Evolutionary conservation across 1,139 yeast species (phyloP).

Genomic region (Geotrichum aggregatum): DNA sequence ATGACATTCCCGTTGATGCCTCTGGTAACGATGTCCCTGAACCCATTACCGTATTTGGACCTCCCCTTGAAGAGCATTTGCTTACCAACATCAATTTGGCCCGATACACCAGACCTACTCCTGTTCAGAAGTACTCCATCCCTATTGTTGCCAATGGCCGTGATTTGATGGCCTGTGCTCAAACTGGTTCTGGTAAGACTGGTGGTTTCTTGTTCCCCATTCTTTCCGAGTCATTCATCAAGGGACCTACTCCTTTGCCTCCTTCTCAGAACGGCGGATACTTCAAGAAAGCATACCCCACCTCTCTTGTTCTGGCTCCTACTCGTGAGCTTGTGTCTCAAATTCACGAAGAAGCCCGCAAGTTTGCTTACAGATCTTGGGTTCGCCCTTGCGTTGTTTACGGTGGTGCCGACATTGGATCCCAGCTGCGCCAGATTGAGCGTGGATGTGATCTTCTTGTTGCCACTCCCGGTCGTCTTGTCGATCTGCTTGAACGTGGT

Average conservation of each 20-base stretch:
- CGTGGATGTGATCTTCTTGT: conserved; percentile 94
- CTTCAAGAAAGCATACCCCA: conserved; percentile 78
- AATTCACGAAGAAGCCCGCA: conserved; percentile 91
- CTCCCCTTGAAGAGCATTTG: conserved; percentile 84
- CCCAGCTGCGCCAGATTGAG: conserved; percentile 83
- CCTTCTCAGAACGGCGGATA: conserved; percentile 44
- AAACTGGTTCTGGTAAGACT: conserved; percentile 98
- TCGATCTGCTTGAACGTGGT: conserved; percentile 93
- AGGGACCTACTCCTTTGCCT: conserved; percentile 69
- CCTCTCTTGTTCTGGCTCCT: conserved; percentile 93
- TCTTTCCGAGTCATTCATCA: conserved; percentile 79
- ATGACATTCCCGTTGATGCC: conserved; percentile 97
- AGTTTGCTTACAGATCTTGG: conserved; percentile 97
- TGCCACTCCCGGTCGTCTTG: conserved; percentile 98
- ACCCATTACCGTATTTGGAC: conserved; percentile 80
- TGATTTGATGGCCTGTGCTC: conserved; percentile 99
- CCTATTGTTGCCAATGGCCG: conserved; percentile 95
- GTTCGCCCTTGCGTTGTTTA: conserved; percentile 93
- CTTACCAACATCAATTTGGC: conserved; percentile 84
- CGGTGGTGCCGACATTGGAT: conserved; percentile 94
- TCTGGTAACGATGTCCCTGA: conserved; percentile 94
- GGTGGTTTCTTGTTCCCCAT: conserved; percentile 99
- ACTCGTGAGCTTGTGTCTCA: conserved; percentile 98
- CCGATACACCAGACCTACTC: conserved; percentile 93
- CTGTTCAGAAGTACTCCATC: conserved; percentile 96